Conservation (phyloP, 345 rosid genomes). For the Trapa bicornis region DNA sequence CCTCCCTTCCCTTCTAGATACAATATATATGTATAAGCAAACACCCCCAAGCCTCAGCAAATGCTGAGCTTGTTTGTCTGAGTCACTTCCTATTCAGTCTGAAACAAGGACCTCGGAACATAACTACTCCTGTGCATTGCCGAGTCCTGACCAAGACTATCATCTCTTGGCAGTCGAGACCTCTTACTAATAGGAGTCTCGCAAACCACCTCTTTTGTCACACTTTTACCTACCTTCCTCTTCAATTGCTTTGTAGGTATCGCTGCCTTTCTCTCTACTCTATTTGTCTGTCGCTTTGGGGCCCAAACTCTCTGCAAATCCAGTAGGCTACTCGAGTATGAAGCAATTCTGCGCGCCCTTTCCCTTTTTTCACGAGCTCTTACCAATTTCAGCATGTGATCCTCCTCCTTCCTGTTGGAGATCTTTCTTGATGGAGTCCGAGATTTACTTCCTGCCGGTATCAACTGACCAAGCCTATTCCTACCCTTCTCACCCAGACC, state of each 20-base stretch:
- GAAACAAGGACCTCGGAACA: conserved; percentile 12
- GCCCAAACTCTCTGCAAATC: conserved; percentile 92
- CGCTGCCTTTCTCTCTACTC: conserved; percentile 23
- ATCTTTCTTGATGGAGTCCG: conserved; percentile 14
- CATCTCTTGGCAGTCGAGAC: conserved; percentile 14
- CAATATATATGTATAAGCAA: background rate
- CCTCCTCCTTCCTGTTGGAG: conserved; percentile 18
- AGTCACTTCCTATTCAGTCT: background rate
- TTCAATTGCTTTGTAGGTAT: conserved; percentile 28
- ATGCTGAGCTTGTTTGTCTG: background rate
- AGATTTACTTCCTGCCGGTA: conserved; percentile 25
- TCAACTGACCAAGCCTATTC: conserved; percentile 12
- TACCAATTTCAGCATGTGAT: conserved; percentile 30
- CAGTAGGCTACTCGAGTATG: conserved; percentile 75
- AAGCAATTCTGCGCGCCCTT: conserved; percentile 67
- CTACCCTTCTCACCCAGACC: conserved; percentile 21
- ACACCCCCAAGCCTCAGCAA: background rate
- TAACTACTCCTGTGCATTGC: conserved; percentile 1
- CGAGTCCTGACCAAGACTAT: conserved; percentile 17
- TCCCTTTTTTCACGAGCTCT: conserved; percentile 69
- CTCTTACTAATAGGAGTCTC: conserved; percentile 64
- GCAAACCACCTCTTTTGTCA: conserved; percentile 46
- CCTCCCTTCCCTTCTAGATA: too few relatives aligned
- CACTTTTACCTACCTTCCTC: conserved; percentile 34
- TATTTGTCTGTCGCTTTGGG: conserved; percentile 37